These are phyloP conservation scores for Quillaja saponaria DNA, from an alignment of 306 rosid genomes.

Conservation along the genomic window DNA sequence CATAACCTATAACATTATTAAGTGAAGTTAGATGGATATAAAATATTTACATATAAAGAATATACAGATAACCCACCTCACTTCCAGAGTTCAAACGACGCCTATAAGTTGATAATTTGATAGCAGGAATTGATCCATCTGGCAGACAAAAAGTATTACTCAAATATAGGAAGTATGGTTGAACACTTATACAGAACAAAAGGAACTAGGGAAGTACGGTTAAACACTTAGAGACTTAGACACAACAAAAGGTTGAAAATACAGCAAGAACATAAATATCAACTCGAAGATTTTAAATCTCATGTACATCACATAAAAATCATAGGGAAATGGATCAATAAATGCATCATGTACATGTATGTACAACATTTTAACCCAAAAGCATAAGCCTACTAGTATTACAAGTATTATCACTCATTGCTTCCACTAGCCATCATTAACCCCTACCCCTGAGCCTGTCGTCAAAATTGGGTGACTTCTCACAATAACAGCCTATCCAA, in stretches of 20 bases:
- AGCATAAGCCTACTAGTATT: background rate
- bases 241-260: slow-evolving; percentile 13
- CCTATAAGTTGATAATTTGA: slow-evolving; percentile 69
- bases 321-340: too few relatives aligned
- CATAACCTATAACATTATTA: slow-evolving; percentile 46
- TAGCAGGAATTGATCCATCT: slow-evolving; percentile 92
- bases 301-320: too few relatives aligned
- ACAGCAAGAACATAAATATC: slow-evolving; percentile 5
- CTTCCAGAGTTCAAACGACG: slow-evolving; percentile 62
- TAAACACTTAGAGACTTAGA: too few relatives aligned
- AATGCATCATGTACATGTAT: too few relatives aligned
- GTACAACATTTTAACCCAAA: background rate
- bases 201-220: too few relatives aligned
- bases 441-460: background rate
- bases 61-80: slow-evolving; percentile 44
- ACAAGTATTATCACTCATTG: background rate
- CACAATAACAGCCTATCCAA: slow-evolving; percentile 7
- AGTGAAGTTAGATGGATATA: slow-evolving; percentile 9
- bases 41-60: too few relatives aligned
- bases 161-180: slow-evolving; percentile 5
- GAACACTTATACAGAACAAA: too few relatives aligned
- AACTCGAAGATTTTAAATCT: too few relatives aligned
- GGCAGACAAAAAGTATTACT: slow-evolving; percentile 30
- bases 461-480: background rate
- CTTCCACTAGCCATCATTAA: too few relatives aligned